A percentile compares a stretch with the other conserved stretches of the same genome.
These are phyloP conservation scores for Tolypocladium endophyticum DNA, from an alignment of 2,329 filamentous ascomycete genomes.

Conservation along the genomic window DNA sequence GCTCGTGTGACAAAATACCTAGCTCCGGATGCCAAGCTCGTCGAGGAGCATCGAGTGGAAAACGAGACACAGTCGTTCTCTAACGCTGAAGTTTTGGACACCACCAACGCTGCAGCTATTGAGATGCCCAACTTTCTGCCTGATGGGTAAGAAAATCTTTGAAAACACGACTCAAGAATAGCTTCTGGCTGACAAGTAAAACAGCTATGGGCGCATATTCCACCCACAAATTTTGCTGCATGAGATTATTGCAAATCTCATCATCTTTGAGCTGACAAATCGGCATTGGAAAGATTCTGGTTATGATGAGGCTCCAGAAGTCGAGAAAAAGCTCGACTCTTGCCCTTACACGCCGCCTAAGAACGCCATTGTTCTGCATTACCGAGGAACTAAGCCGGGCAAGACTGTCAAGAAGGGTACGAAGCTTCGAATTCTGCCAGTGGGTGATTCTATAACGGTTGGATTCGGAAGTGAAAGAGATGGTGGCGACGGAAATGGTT, in stretches of 20 bases:
- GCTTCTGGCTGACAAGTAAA: too few relatives aligned
- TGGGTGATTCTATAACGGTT: neutral
- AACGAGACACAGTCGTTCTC: too few relatives aligned
- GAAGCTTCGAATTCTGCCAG: neutral
- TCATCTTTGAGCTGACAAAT: neutral
- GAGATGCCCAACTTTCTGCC: neutral
- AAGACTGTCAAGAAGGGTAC: neutral
- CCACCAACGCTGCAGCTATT: neutral
- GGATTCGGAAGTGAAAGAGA: neutral
- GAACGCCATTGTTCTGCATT: neutral
- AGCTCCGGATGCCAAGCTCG: neutral
- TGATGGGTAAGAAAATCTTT: neutral
- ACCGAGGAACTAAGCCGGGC: neutral
- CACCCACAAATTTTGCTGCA: neutral
- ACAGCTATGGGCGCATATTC: neutral
- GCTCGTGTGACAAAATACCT: neutral
- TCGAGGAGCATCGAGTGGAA: neutral
- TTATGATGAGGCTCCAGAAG: too few relatives aligned
- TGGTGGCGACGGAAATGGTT: neutral
- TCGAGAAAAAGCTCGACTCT: neutral
- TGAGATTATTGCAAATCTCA: neutral
- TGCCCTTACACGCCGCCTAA: neutral
- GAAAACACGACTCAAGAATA: too few relatives aligned
- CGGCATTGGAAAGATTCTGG: neutral
- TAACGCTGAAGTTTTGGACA: too few relatives aligned